Evolutionary conservation across 805 yeast genomes (phyloP), one percentile per base, ranked within the genome.

Genomic region (Yarrowia sp.): DNA sequence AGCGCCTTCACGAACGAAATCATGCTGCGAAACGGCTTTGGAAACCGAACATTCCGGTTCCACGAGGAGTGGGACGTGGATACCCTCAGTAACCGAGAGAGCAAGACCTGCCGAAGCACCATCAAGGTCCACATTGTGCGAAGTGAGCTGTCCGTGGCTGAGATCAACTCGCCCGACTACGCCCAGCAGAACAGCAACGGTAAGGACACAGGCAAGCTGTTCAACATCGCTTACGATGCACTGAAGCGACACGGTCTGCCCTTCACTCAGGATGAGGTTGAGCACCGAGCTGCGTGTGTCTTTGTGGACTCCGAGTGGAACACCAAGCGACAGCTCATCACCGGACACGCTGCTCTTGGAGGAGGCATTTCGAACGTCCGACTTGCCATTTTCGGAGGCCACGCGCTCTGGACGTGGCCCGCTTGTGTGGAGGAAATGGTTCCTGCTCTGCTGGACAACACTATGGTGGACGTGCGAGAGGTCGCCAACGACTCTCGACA

Each of bases 331-430:
- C 77, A 83, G 18, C 74, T 88, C 65, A 84, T 94, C 51, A 72
- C 84, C 35, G 90, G 90, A 1, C 98, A 94, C 74, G 97, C 97
- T 1, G 98, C 98, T 0, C 75, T 93, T 16, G 98, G 98, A 47
- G 98, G 98, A 27, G 94, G 94, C 12, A 80, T 80, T 24, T 85
- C 80, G 41, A 77, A 83, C 42, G 76, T 90, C 42, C 84, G 84
- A 65, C 74, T 94, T 61, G 98, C 96, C 1, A 90, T 94, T 9
- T 93, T 92, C 73, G 99, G 99, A 6, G 86, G 96, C 6, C 98
- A 94, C 70, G 94, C 96, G 0, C 67, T 90, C 12, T 92, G 88
- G 71, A 83, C 96, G 0, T 94, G 96, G 96, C 98, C 99, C n/a
- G 73, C 81, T n/a, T 81, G 81, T 62, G 77, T 90, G 64, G 94